These are phyloP conservation scores for Tulasnella sp. DNA, from an alignment of 768 basidiomycete species.

Conservation along the genomic window DNA sequence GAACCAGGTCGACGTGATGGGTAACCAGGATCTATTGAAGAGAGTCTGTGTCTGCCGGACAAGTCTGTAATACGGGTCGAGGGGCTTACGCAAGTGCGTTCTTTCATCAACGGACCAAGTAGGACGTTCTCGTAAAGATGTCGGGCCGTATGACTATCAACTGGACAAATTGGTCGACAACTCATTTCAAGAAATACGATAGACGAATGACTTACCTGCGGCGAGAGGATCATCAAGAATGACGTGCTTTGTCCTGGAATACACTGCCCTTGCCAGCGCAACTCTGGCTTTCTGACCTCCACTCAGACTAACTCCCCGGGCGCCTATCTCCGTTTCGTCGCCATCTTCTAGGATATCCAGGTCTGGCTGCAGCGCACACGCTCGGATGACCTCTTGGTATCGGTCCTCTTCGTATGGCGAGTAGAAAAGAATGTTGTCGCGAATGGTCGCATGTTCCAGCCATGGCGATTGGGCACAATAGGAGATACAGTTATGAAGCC, in stretches of 20 bases:
- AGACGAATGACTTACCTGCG: conserved; percentile 30
- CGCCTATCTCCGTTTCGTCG: conserved; percentile 48
- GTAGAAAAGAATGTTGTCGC: conserved; percentile 60
- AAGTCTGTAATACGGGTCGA: conserved; percentile 14
- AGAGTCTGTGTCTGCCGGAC: conserved; percentile 27
- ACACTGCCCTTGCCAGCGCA: conserved; percentile 47
- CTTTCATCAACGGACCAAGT: conserved; percentile 42
- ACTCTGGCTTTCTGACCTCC: conserved; percentile 42
- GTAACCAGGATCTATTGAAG: conserved; percentile 47
- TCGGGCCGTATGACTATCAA: conserved; percentile 43
- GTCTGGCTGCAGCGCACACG: conserved; percentile 52
- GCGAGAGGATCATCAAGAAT: conserved; percentile 47
- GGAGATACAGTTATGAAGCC: conserved; percentile 45
- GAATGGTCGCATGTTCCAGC: conserved; percentile 47
- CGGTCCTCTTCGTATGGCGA: conserved; percentile 47
- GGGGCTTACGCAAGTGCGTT: conserved; percentile 47
- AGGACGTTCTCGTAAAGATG: conserved; percentile 42
- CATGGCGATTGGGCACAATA: conserved; percentile 54
- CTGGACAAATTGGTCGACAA: not conserved
- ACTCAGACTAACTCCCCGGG: conserved; percentile 36
- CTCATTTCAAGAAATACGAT: not conserved
- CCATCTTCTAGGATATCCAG: conserved; percentile 50
- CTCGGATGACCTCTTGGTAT: conserved; percentile 46
- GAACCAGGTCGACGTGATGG: conserved; percentile 52
- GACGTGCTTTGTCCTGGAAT: conserved; percentile 46